Evolutionary conservation across 2,329 filamentous ascomycete species (phyloP).

Genomic region (Lachnellula hyalina): DNA sequence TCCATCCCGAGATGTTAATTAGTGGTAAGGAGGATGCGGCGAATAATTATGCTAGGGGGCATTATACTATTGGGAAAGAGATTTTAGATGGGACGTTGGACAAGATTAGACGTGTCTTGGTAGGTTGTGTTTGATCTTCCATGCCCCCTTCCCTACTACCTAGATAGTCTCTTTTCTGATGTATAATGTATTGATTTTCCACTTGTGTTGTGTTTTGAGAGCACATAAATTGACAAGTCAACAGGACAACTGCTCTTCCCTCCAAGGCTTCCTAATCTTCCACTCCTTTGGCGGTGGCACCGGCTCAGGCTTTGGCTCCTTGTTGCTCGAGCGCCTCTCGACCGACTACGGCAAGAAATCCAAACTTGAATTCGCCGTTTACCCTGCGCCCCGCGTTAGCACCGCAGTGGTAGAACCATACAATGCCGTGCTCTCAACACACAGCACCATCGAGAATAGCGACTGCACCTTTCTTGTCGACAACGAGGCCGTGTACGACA

Average conservation of each 20-base stretch:
- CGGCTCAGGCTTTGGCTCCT: conserved; percentile 60
- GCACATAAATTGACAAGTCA: background rate
- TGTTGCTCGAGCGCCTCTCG: conserved; percentile 58
- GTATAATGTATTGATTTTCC: background rate
- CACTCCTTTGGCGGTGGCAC: conserved; percentile 65
- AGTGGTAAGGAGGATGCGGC: conserved; percentile 65
- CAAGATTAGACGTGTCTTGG: conserved; percentile 58
- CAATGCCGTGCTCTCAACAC: conserved; percentile 55
- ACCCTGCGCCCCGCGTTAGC: conserved; percentile 58
- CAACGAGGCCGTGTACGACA: conserved; percentile 64
- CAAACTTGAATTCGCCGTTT: conserved; percentile 63
- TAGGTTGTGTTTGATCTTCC: conserved; percentile 30
- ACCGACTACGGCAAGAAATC: conserved; percentile 64
- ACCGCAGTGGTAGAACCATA: conserved; percentile 66
- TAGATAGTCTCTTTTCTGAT: background rate
- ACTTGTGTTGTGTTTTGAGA: background rate
- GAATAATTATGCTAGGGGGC: conserved; percentile 65
- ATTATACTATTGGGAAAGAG: conserved; percentile 66
- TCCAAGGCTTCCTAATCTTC: conserved; percentile 64
- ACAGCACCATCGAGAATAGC: conserved; percentile 59
- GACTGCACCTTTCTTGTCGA: conserved; percentile 66
- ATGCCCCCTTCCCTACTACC: background rate
- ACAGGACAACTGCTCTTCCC: conserved; percentile 58
- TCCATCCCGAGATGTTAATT: conserved; percentile 61
- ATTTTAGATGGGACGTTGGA: conserved; percentile 59